Conservation (phyloP, 1,284 basidiomycete species). For the Golubevia pallescens region DNA sequence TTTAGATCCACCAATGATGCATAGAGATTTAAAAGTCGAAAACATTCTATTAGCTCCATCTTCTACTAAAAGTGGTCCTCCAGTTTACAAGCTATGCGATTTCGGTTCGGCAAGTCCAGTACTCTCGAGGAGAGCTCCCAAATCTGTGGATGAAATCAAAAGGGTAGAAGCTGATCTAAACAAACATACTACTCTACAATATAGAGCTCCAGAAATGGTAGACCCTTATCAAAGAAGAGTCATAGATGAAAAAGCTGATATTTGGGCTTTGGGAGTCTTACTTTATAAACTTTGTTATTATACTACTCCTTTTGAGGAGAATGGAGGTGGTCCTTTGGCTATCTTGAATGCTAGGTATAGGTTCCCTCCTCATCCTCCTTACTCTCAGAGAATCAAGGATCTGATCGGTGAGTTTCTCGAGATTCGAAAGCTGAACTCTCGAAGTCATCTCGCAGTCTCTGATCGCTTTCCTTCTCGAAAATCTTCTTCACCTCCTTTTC, state of each 20-base stretch:
- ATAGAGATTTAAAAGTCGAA: slow-evolving; percentile 93
- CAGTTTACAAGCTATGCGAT: slow-evolving; percentile 90
- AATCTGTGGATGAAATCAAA: slow-evolving; percentile 69
- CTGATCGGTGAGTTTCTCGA: slow-evolving; percentile 76
- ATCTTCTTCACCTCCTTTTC: background rate
- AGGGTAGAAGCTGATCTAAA: slow-evolving; percentile 89
- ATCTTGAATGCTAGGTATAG: slow-evolving; percentile 96
- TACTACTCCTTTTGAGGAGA: slow-evolving; percentile 82
- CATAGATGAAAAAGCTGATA: slow-evolving; percentile 86
- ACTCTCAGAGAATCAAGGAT: slow-evolving; percentile 83
- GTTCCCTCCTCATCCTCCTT: slow-evolving; percentile 73
- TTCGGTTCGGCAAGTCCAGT: slow-evolving; percentile 87
- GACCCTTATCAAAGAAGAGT: slow-evolving; percentile 83
- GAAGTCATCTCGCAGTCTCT: no score
- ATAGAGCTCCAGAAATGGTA: slow-evolving; percentile 96
- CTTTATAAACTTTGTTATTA: slow-evolving; percentile 92
- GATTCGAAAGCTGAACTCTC: background rate
- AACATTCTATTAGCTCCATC: slow-evolving; percentile 80
- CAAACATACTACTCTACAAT: slow-evolving; percentile 91
- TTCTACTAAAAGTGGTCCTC: slow-evolving; percentile 68
- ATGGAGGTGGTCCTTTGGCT: slow-evolving; percentile 86
- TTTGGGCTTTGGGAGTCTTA: slow-evolving; percentile 79
- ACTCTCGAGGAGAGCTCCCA: slow-evolving; percentile 34
- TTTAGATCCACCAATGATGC: slow-evolving; percentile 83
- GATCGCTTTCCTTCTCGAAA: no score